Percentiles rank a stretch among this genome's conserved stretches.
These are phyloP conservation scores for Diddensiella transvaalensis DNA, from an alignment of 805 yeast genomes.

Conservation along the genomic window DNA sequence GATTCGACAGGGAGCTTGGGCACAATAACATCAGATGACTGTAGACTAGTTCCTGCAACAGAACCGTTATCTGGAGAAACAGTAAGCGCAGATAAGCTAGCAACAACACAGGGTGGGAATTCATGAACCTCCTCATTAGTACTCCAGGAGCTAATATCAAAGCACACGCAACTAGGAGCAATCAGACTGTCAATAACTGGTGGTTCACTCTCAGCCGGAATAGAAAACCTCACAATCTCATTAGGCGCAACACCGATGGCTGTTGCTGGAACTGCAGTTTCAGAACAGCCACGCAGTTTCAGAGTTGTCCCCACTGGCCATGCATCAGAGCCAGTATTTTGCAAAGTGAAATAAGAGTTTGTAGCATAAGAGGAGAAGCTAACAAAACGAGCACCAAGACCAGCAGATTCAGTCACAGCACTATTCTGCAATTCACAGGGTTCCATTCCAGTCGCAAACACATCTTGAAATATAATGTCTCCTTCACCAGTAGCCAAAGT, in stretches of 20 bases:
- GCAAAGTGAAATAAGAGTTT: background rate
- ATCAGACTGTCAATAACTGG: background rate
- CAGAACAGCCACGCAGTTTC: background rate
- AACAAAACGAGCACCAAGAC: background rate
- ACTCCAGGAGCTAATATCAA: background rate
- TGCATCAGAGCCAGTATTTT: constrained; percentile 16
- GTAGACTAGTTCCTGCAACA: background rate
- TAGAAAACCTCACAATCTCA: background rate
- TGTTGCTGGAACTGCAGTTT: background rate
- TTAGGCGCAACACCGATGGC: background rate
- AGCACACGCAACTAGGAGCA: background rate
- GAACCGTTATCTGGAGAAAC: background rate
- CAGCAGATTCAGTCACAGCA: background rate
- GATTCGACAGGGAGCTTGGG: constrained; percentile 13
- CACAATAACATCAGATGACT: constrained; percentile 10
- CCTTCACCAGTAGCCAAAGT: background rate
- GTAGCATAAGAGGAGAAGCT: background rate
- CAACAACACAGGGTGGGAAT: background rate
- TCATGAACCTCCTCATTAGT: background rate
- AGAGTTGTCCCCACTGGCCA: constrained; percentile 18
- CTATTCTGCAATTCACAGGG: background rate
- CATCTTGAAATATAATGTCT: background rate
- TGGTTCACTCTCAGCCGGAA: background rate
- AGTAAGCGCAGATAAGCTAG: background rate
- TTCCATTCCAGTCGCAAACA: background rate